Base-by-base conservation (phyloP, 768 basidiomycete species). In the Termitomyces sp. region DNA sequence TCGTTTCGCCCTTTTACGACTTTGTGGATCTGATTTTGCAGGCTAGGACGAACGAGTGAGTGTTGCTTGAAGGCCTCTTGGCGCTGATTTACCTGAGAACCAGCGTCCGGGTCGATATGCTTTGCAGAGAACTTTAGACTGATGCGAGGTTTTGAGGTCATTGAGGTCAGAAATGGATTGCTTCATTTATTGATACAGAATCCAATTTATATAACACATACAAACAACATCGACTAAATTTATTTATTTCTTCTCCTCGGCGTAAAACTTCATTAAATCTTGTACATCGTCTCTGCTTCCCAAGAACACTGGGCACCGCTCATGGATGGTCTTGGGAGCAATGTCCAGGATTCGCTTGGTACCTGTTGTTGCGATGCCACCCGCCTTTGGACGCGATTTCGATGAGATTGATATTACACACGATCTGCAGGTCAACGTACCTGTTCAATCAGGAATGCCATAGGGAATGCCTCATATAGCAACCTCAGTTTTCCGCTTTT, bases 381-480 rank as follows among this genome's bases (percentile, higher is more conserved):
- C 97, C 33, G 97, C 97, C 88, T 97, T 68, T 22, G 60, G 33
- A 56, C 8, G 60, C 38, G 61, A 2, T 14, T 40, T 16, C 5
- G 3, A 11, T 67, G 57, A 58, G 52, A 55, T 11, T 48, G 57
- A 53, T 47, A 45, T 50, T 35, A 18, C 14, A 41, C 18, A 22
- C 8, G 43, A 22, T 45, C 3, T 20, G n/a, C 38, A 51, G 43
- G 30, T 41, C 46, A 52, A 45, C 79, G 49, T 59, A 89, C 91
- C 82, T 96, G 94, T 67, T 98, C 95, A 2, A 86, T 94, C 69
- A 98, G 73, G 76, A 88, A 95, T 9, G 94, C 90, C 95, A 98
- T 97, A 20, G 95, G 96, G 80, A 97, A 98, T 3, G 93, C 96
- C 74, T 98, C 97, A 65, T 98, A 99, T 47, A 99, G 76, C 68